phyloP scores from a whole-genome alignment of 2,329 filamentous ascomycete genomes.

The Capronia americana region DNA sequence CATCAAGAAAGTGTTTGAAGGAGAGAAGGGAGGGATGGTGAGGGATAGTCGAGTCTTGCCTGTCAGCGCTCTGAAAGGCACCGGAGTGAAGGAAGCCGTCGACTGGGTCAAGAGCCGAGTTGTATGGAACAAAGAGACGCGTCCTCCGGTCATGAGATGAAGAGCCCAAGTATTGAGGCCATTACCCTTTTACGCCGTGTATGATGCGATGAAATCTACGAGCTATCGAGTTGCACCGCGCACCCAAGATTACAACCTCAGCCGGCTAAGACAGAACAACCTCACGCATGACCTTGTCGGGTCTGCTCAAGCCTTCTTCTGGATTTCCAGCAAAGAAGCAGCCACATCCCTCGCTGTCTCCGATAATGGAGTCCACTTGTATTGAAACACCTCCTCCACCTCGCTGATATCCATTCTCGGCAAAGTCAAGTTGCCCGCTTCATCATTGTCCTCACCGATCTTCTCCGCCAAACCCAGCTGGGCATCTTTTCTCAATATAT shows the following conservation, averaged over 20 bases:
- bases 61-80: constrained; percentile 80
- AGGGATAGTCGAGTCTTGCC: constrained; percentile 90
- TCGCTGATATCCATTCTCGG: constrained; percentile 26
- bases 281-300: neutral
- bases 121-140: constrained; percentile 93
- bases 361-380: constrained; percentile 21
- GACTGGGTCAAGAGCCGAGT: constrained; percentile 93
- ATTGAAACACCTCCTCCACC: constrained; percentile 25
- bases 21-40: constrained; percentile 83
- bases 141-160: constrained; percentile 92
- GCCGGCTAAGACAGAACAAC: neutral
- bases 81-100: constrained; percentile 91
- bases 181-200: neutral
- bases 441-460: constrained; percentile 28
- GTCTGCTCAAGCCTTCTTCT: constrained; percentile 16
- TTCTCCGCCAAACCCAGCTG: constrained; percentile 10
- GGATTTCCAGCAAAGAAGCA: constrained; percentile 19
- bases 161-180: neutral
- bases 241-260: neutral
- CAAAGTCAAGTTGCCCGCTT: constrained; percentile 20
- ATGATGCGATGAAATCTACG: neutral
- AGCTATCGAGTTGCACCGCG: neutral
- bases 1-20: constrained; percentile 93
- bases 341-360: constrained; percentile 22
- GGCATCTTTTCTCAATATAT: constrained; percentile 12